Conservation (phyloP, 768 basidiomycete species). For the Solioccasus polychromus region DNA sequence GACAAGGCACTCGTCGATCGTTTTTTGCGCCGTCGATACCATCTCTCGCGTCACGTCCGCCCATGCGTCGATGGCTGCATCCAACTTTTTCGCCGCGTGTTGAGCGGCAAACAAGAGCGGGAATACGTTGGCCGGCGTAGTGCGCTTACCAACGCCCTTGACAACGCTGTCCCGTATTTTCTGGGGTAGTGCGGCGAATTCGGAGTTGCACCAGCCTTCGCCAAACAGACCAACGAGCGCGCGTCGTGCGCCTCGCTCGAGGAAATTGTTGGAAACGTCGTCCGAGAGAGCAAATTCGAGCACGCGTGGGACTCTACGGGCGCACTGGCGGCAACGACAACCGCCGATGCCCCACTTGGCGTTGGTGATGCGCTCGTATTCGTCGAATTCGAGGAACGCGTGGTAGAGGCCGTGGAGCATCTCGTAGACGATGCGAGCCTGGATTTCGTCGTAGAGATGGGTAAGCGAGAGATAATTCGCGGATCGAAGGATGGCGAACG, state of each 20-base stretch:
- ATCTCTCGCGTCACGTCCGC: slow-evolving; percentile 49
- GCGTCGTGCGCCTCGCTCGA: slow-evolving; percentile 69
- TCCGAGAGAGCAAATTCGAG: slow-evolving; percentile 76
- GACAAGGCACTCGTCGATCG: slow-evolving; percentile 60
- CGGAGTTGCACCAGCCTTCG: slow-evolving; percentile 82
- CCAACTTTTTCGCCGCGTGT: slow-evolving; percentile 54
- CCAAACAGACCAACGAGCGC: slow-evolving; percentile 84
- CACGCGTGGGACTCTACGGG: slow-evolving; percentile 74
- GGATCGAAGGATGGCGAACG: slow-evolving; percentile 84
- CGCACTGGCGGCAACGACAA: slow-evolving; percentile 82
- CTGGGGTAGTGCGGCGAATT: slow-evolving; percentile 69
- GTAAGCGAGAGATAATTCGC: slow-evolving; percentile 76
- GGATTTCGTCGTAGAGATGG: slow-evolving; percentile 73
- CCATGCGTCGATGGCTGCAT: slow-evolving; percentile 53
- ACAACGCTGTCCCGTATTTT: slow-evolving; percentile 66
- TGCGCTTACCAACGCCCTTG: slow-evolving; percentile 69
- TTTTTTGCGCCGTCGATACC: slow-evolving; percentile 58
- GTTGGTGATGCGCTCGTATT: slow-evolving; percentile 70
- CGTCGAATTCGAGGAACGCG: slow-evolving; percentile 74
- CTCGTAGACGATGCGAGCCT: slow-evolving; percentile 80
- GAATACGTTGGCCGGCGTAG: slow-evolving; percentile 66
- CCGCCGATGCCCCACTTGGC: slow-evolving; percentile 83
- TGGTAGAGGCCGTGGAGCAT: slow-evolving; percentile 90
- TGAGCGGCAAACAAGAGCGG: slow-evolving; percentile 66
- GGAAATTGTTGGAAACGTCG: slow-evolving; percentile 71